These are phyloP conservation scores for Luzula sylvatica DNA, from an alignment of 176 grass and related monocot genomes.

Conservation along the genomic window DNA sequence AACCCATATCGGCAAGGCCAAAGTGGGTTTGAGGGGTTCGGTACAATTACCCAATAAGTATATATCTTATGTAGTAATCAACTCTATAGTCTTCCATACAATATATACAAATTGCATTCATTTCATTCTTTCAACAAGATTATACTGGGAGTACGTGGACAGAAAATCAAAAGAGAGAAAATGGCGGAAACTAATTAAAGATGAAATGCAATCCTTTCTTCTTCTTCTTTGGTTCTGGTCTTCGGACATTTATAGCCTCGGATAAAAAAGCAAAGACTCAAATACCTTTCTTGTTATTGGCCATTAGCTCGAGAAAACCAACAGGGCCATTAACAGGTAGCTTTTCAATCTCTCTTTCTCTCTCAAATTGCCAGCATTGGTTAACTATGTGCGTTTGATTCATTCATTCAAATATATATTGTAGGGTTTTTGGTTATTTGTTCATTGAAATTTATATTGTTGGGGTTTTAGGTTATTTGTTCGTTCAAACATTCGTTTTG, in stretches of 20 bases:
- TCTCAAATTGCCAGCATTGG: not conserved
- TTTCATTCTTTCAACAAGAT: too few species aligned
- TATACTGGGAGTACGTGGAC: too few species aligned
- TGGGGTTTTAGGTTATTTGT: too few species aligned
- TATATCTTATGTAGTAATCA: too few species aligned
- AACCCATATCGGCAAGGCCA: too few species aligned
- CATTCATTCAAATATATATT: too few species aligned
- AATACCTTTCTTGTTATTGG: not conserved
- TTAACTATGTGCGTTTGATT: not conserved
- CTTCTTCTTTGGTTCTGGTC: conserved; percentile 10
- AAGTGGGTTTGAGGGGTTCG: too few species aligned
- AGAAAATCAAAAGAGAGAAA: conserved; percentile 24
- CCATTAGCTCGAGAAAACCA: not conserved
- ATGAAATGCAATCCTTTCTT: not conserved
- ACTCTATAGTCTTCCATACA: too few species aligned
- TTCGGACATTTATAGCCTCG: conserved; percentile 14
- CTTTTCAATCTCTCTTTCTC: not conserved
- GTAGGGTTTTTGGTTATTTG: too few species aligned
- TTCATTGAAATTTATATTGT: conserved; percentile 1
- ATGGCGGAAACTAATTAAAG: conserved; percentile 25
- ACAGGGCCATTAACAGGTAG: conserved; percentile 4
- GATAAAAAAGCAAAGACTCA: conserved; percentile 7
- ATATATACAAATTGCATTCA: too few species aligned
- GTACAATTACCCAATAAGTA: too few species aligned
- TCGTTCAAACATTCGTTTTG: too few species aligned